Base-by-base conservation (phyloP, 2,329 filamentous ascomycete genomes). In the Paracorniculantispora psalliotae region DNA sequence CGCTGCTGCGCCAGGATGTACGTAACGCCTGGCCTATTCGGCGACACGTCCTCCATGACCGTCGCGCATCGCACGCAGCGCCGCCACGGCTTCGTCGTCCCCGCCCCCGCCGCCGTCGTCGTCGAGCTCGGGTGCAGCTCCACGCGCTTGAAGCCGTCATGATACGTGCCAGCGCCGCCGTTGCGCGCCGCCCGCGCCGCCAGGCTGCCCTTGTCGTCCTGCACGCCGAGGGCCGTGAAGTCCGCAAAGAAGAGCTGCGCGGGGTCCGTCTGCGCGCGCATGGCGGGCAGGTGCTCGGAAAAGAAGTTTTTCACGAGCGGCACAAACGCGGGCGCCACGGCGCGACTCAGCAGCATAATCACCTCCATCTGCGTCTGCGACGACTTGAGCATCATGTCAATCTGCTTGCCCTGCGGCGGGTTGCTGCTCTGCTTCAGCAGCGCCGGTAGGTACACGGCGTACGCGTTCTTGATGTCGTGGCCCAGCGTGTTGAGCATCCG, bases 191-290 rank as follows among this genome's bases (percentile, higher is more conserved):
- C 72, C 59, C 73, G 72, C 21, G 68, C 66, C 3, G 68, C 71
- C 13, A 83, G 68, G 4, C 80, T 82, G 19, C 75, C 74, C 15
- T 73, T 72, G 61, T 86, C 83, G 56, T 86, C 81, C 10, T 81
- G 79, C 15, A 91, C 76, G 5, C 88, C 88, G 12, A 94, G 77
- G 69, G 90, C 82, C 51, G 79, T 79, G 58, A 86, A 90, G 68
- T 94, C 84, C 51, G 84, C 83, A 72, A 91, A 89, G 73, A 89
- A 90, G 51, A 96, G 78, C 61, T 81, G 81, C 10, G 86, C 82
- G 28, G 84, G 80, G 63, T 94, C 85, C 12, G 86, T 79, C 57
- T 81, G 78, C 5, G 76, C 76, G 43, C 82, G 79, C 57, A 92
- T 80, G 21, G 78, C 76, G 0, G 77, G 77, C 28, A 91, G 72